Base-by-base conservation (phyloP, 805 yeast genomes). In the Candida tallmaniae region DNA sequence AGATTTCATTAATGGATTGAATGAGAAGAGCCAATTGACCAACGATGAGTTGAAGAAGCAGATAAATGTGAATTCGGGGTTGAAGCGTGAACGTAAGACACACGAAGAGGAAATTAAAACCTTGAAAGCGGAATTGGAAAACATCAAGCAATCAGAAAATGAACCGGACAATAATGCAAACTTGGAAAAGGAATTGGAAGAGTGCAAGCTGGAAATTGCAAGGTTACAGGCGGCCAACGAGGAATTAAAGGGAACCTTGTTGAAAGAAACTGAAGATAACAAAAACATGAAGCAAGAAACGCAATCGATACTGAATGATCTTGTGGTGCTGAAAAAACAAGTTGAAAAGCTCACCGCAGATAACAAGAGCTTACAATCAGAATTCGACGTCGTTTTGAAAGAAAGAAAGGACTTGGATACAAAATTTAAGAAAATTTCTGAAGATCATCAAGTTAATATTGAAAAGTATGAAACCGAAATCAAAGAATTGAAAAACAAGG, bases 1-100 rank as follows among this genome's bases (percentile, higher is more conserved):
- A 22, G 87, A 81, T 26, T 89, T 80, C 55, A 68, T 90, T 32
- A 65, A 69, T 24, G 79, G 83, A 20, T 54, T 84, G 32, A 72
- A 70, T 14, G 68, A 75, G 32, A 83, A 83, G 49, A 76, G 73
- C 21, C 65, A 64, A 2, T 54, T 89, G 60, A 64, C 82, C 38
- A 76, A 72, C 45, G 71, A 68, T 2, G 97, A 90, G 51, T 59
- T 89, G 48, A 68, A 79, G 35, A 67, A 72, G 20, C 50, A 73
- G 4, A 42, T 63, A 0, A 50, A 58, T 18, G 67, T 64, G 21
- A 54, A 46, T 32, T 44, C 47, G 11, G 44, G 39, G 3, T 42
- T 54, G 30, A 43, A 42, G 20, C 29, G 44, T 17, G 42, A 39
- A 22, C 41, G 40, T 20, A 47, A 47, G 33, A 21, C 20, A 7